phyloP scores from a whole-genome alignment of 352 stramenopile genomes.

The Blastocystis sp. region DNA sequence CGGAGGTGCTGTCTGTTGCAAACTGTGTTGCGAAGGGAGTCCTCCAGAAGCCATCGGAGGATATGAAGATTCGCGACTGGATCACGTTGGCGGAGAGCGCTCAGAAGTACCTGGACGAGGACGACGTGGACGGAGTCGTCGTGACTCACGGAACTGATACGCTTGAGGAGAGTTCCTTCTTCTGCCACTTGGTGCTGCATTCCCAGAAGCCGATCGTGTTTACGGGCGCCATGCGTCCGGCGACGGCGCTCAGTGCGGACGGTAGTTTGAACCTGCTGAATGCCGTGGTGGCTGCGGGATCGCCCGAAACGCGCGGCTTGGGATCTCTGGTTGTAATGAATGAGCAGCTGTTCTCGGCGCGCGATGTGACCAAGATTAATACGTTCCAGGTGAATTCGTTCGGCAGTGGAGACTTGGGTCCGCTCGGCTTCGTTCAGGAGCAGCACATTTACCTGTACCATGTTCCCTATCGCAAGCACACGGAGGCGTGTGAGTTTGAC shows the following conservation, averaged over 20 bases:
- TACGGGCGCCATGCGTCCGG: conserved; percentile 46
- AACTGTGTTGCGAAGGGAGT: conserved; percentile 44
- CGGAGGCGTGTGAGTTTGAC: conserved; percentile 20
- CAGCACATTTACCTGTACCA: conserved; percentile 50
- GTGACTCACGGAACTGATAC: conserved; percentile 47
- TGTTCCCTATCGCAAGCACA: conserved; percentile 16
- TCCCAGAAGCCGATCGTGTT: conserved; percentile 39
- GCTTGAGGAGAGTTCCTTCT: conserved; percentile 44
- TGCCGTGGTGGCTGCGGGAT: conserved; percentile 17
- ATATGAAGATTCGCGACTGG: conserved; percentile 47
- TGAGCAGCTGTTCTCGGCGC: conserved; percentile 41
- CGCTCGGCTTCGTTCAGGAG: conserved; percentile 38
- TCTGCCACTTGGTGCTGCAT: conserved; percentile 42
- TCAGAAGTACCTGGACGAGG: conserved; percentile 26
- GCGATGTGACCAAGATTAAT: conserved; percentile 53
- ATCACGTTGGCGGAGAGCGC: conserved; percentile 21
- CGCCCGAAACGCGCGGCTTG: conserved; percentile 6
- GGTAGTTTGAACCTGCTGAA: conserved; percentile 41
- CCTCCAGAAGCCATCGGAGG: conserved; percentile 45
- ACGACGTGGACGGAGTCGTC: conserved; percentile 42
- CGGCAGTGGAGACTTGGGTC: conserved; percentile 37
- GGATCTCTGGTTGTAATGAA: conserved; percentile 47
- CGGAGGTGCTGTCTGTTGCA: conserved; percentile 12
- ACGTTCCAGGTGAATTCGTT: conserved; percentile 54
- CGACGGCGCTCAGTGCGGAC: conserved; percentile 36